Evolutionary conservation across 163 green algal species (phyloP).

Genomic region (Prototheca wickerhamii): DNA sequence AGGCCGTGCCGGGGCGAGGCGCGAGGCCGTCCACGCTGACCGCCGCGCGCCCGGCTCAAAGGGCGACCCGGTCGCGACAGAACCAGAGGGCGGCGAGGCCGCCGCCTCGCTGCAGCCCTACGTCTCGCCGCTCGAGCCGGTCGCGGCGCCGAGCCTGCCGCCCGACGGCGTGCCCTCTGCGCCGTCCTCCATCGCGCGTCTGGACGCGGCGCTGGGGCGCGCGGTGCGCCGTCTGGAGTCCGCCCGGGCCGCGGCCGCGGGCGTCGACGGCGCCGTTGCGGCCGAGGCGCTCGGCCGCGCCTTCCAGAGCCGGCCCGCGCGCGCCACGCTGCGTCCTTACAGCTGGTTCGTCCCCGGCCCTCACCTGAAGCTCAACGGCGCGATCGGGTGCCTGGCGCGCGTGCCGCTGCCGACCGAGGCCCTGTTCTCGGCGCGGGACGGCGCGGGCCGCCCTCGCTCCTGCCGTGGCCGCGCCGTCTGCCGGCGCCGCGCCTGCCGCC

Average conservation of each 20-base stretch:
- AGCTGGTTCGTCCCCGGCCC: slow-evolving; percentile 6
- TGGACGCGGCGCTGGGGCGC: too few species aligned
- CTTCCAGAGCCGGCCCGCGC: slow-evolving; percentile 29
- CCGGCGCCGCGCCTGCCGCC: background rate
- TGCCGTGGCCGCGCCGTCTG: background rate
- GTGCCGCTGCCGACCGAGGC: slow-evolving; percentile 36
- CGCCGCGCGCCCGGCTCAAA: background rate
- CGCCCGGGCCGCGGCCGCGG: too few species aligned
- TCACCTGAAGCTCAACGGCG: slow-evolving; percentile 44
- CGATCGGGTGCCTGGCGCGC: slow-evolving; percentile 46
- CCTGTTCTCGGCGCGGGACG: background rate
- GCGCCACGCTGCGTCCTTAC: background rate
- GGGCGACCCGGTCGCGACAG: too few species aligned
- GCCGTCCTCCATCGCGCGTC: too few species aligned
- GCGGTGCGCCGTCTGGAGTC: background rate
- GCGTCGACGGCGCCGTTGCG: slow-evolving; percentile 3
- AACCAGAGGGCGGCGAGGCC: too few species aligned
- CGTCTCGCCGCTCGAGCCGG: too few species aligned
- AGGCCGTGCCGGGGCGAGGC: background rate
- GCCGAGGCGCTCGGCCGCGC: slow-evolving; percentile 47
- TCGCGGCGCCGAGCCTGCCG: too few species aligned
- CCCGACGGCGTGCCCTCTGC: too few species aligned
- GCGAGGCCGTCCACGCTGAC: background rate
- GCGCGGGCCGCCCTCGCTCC: background rate
- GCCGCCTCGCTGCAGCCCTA: too few species aligned